These are phyloP conservation scores for Penicillium palitans DNA, from an alignment of 2,329 filamentous ascomycete species.

Conservation along the genomic window DNA sequence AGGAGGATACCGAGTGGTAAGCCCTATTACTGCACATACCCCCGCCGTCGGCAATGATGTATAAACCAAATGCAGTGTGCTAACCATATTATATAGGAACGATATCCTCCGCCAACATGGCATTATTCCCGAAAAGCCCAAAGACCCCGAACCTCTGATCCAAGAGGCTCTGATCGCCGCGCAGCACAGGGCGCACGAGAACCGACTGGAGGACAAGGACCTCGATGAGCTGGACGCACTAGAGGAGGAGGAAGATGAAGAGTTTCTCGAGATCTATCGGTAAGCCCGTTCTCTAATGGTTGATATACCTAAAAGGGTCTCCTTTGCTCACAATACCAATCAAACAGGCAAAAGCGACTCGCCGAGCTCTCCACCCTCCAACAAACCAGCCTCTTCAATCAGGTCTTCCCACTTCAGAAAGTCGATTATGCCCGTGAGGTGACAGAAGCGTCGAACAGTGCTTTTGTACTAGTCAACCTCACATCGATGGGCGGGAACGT, in stretches of 20 bases:
- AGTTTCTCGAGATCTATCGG: slow-evolving; percentile 83
- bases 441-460: slow-evolving; percentile 78
- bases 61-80: slow-evolving; percentile 12
- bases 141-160: slow-evolving; percentile 92
- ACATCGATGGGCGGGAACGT: slow-evolving; percentile 77
- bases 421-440: slow-evolving; percentile 90
- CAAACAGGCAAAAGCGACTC: slow-evolving; percentile 70
- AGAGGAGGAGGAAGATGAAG: slow-evolving; percentile 93
- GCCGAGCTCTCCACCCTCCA: slow-evolving; percentile 74
- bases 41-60: slow-evolving; percentile 14
- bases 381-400: slow-evolving; percentile 77
- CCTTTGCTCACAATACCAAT: slow-evolving; percentile 5
- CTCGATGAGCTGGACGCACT: slow-evolving; percentile 90
- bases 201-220: slow-evolving; percentile 89
- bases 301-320: no score
- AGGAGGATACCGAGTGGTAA: slow-evolving; percentile 97
- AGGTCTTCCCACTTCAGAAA: slow-evolving; percentile 91
- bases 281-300: slow-evolving; percentile 25
- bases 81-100: slow-evolving; percentile 64
- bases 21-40: slow-evolving; percentile 19
- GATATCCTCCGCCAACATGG: slow-evolving; percentile 97
- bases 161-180: slow-evolving; percentile 90
- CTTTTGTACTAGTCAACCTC: slow-evolving; percentile 72
- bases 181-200: slow-evolving; percentile 80
- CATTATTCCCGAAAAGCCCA: slow-evolving; percentile 95